Evolutionary conservation across 768 basidiomycete species (phyloP), one percentile per base, ranked within the genome.

Genomic region (Kondoa malvinella): DNA sequence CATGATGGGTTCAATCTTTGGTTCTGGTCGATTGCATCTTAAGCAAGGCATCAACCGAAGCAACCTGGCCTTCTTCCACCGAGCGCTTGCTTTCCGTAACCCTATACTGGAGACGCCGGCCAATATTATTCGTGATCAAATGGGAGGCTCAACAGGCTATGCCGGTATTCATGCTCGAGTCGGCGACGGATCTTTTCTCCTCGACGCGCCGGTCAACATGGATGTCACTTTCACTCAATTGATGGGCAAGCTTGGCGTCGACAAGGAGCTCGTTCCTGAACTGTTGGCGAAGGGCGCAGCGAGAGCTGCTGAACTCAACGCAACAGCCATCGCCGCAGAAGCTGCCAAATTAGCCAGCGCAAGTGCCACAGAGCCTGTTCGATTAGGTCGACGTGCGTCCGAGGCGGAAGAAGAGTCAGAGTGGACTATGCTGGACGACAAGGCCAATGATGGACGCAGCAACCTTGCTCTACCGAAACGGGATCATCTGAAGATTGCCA

Each of bases 1-100:
- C 27, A 83, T 85, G 66, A 72, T 89, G 4, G 88, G 88, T 14
- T 85, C 85, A 0, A 80, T 89, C 1, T 89, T 89, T 76, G 87
- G 87, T 2, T 83, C 86, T 0, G 84, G 84, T 0, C 83, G 89
- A 12, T 77, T 89, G 2, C 79, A 80, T 33, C 79, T 87, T 0
- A 79, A 65, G 26, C 16, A 16, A 17, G 4, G 34, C 3, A 40
- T 4, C 17, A 26, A 50, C 56, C 3, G 4, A 26, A n/a, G 30
- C 3, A 21, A 26, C 12, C 15, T 32, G 33, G 21, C n/a, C 34
- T 65, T 65, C 64, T 40, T 50, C 34, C 34, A 65, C n/a, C 64
- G 64, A n/a, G 2, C 21, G 15, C 26, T 65, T 3, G 34, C 56
- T 27, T 57, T 40, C 26, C 32, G 50, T 25, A 65, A 65, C 40